Evolutionary conservation across 176 grass and related monocot genomes (phyloP).

Genomic region (Avena eriantha): DNA sequence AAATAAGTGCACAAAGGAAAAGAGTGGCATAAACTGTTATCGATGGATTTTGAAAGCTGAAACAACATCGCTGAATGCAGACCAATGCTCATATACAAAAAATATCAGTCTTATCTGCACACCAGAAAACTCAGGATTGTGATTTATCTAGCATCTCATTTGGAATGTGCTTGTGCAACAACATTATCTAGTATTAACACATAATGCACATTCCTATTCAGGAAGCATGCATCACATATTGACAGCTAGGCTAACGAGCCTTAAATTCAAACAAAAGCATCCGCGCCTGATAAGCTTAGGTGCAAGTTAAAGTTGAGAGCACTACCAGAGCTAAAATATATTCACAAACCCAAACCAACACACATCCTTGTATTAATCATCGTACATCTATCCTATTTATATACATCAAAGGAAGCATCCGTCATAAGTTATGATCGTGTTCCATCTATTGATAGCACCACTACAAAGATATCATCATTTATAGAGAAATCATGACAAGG

Average conservation of each 20-base stretch:
- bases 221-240: conserved; percentile 6
- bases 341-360: not conserved
- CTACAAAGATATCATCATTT: conserved; percentile 3
- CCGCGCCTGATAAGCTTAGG: not conserved
- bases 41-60: conserved; percentile 18
- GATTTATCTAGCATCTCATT: not conserved
- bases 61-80: conserved; percentile 7
- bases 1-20: conserved; percentile 7
- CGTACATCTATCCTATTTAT: not conserved
- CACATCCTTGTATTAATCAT: not conserved
- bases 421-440: conserved; percentile 1
- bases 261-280: conserved; percentile 21
- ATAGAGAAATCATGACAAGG: conserved; percentile 1
- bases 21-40: conserved; percentile 7
- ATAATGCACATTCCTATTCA: not conserved
- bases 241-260: not conserved
- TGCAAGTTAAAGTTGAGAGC: not conserved
- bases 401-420: not conserved
- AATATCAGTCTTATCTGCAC: conserved; percentile 12
- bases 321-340: not conserved
- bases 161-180: not conserved
- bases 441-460: not conserved
- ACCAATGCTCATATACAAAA: conserved; percentile 23
- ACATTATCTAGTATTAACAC: conserved; percentile 24
- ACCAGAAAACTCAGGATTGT: conserved; percentile 20